A percentile compares a stretch with the other conserved stretches of the same genome.
Conservation (phyloP, 2,329 filamentous ascomycete genomes). For the Pyrenochaeta sp. region DNA sequence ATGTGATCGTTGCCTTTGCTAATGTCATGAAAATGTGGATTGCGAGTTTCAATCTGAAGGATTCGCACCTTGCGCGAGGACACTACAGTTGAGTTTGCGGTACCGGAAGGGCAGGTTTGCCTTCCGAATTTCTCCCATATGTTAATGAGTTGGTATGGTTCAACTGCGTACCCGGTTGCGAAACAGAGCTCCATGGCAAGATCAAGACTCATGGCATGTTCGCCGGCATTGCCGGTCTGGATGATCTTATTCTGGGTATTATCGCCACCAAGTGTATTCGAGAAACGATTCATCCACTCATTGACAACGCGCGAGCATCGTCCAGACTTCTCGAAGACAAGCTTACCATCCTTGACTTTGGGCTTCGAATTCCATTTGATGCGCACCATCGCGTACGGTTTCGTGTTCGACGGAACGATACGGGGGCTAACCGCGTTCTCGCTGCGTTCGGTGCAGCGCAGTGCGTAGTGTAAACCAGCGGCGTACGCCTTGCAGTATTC, state of each 20-base stretch:
- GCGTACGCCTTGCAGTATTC: constrained; percentile 29
- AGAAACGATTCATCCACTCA: constrained; percentile 20
- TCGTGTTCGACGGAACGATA: neutral
- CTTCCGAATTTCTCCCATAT: constrained; percentile 13
- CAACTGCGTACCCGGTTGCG: constrained; percentile 25
- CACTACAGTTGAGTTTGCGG: neutral
- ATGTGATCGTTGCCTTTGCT: constrained; percentile 21
- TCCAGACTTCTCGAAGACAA: constrained; percentile 17
- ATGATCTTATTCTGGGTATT: neutral
- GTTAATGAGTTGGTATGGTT: constrained; percentile 24
- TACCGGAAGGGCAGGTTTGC: neutral
- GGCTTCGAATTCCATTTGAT: constrained; percentile 30
- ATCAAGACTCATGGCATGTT: constrained; percentile 24
- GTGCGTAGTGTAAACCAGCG: constrained; percentile 20
- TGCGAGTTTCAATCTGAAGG: constrained; percentile 23
- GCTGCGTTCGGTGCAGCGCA: neutral
- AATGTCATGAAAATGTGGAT: constrained; percentile 23
- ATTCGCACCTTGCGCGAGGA: constrained; percentile 4
- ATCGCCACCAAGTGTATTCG: constrained; percentile 1
- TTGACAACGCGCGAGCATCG: constrained; percentile 25
- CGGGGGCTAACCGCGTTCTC: neutral
- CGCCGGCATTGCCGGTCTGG: constrained; percentile 23
- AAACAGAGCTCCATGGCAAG: constrained; percentile 21
- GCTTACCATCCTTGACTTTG: constrained; percentile 16
- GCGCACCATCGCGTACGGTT: constrained; percentile 22